These are phyloP conservation scores for Condylostoma magnum DNA, from an alignment of 169 alveolate species.

Conservation along the genomic window DNA sequence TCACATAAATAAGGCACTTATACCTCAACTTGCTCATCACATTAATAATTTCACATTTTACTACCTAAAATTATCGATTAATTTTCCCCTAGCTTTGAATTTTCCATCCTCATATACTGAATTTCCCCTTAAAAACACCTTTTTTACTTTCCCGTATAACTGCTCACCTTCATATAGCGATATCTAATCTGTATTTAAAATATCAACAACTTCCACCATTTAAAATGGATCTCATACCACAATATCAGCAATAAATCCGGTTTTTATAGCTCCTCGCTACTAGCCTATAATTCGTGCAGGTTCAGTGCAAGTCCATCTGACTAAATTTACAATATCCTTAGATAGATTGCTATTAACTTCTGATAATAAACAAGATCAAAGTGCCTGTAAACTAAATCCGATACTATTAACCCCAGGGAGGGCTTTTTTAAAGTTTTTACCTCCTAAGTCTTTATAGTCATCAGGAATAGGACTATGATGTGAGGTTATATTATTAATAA, in stretches of 20 bases:
- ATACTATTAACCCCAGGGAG: constrained; percentile 4
- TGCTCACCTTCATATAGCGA: background rate
- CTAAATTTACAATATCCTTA: constrained; percentile 33
- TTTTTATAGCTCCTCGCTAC: constrained; percentile 15
- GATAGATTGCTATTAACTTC: too few species aligned
- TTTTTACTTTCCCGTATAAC: constrained; percentile 1
- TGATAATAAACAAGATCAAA: too few species aligned
- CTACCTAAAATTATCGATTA: too few species aligned
- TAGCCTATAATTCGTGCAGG: constrained; percentile 6
- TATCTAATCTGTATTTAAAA: background rate
- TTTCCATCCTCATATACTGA: constrained; percentile 3
- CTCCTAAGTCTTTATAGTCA: background rate
- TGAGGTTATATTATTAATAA: constrained; percentile 16
- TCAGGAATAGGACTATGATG: constrained; percentile 1
- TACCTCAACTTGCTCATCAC: too few species aligned
- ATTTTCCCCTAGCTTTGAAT: background rate
- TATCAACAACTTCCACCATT: background rate
- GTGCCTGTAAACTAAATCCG: constrained; percentile 15
- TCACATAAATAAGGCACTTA: too few species aligned
- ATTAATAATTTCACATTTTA: too few species aligned
- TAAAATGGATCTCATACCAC: constrained; percentile 6
- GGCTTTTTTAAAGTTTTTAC: constrained; percentile 19
- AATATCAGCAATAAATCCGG: constrained; percentile 17
- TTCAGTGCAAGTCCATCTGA: constrained; percentile 18
- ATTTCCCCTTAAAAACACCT: constrained; percentile 24